Evolutionary conservation across 2,329 filamentous ascomycete species (phyloP).

Genomic region (Taxawa tesnikishii): DNA sequence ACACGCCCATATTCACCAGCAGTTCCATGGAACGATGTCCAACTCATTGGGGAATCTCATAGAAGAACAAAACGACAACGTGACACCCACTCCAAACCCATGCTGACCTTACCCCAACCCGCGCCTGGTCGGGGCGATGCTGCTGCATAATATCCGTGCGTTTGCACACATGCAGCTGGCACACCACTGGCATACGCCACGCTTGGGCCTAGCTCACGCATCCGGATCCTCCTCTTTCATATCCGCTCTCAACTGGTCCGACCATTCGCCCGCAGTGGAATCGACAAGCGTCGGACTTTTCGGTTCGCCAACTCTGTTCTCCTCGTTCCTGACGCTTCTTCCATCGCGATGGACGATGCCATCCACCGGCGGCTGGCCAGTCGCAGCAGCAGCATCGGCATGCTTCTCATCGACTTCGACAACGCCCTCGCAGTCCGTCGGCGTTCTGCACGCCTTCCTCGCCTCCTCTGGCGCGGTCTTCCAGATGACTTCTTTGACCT

Average conservation of each 20-base stretch:
- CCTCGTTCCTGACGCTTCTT: not conserved
- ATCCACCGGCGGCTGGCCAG: not conserved
- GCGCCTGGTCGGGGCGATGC: too few species aligned
- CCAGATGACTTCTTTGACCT: conserved; percentile 75
- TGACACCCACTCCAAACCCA: conserved; percentile 1
- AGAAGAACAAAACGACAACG: not conserved
- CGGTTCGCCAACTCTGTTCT: conserved; percentile 1
- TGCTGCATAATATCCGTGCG: conserved; percentile 3
- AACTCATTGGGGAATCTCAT: too few species aligned
- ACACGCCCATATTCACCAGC: too few species aligned
- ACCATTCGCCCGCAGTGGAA: conserved; percentile 9
- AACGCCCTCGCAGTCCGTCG: conserved; percentile 47
- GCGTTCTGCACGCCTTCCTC: conserved; percentile 49
- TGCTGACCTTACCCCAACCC: not conserved
- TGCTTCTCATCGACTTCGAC: conserved; percentile 3
- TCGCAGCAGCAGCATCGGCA: not conserved
- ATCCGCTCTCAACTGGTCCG: conserved; percentile 3
- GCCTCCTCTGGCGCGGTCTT: conserved; percentile 50
- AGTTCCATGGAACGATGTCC: too few species aligned
- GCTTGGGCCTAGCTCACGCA: too few species aligned
- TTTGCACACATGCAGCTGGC: too few species aligned
- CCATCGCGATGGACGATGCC: not conserved
- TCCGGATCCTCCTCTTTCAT: not conserved
- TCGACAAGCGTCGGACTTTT: conserved; percentile 9
- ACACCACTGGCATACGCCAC: too few species aligned